Base-by-base conservation (phyloP, 768 basidiomycete genomes). In the Russula compacta region DNA sequence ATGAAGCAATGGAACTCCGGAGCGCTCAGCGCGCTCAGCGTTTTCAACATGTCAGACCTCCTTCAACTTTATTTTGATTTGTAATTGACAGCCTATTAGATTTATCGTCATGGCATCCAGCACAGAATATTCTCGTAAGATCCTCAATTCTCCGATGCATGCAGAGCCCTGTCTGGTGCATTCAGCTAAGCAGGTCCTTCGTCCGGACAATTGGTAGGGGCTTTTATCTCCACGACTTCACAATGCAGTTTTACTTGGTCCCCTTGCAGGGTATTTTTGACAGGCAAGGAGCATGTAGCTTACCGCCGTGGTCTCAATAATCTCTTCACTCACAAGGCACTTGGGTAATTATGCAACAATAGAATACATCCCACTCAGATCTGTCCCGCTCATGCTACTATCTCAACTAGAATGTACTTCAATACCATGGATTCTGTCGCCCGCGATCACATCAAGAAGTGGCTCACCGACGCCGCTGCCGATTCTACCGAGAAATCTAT, bases 81-180 rank as follows among this genome's bases (percentile, higher is more conserved):
- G 75, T 38, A 49, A 33, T 35, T 57, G 24, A 21, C 42, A 52
- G 14, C 21, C 24, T n/a, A 29, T 39, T n/a, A 99, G 97, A 68
- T 98, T 98, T 74, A 98, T 99, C 70, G 97, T 99, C 69, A 95
- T 98, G 84, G 93, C 94, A 24, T 91, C 95, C 8, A 86, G 90
- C 3, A 98, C 93, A 68, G 87, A 95, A 66, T 92, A 84, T 73
- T 78, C 95, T 11, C 88, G 95, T 69, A 98, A 95, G 75, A 95
- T 98, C 67, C 78, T 99, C 71, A 98, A 98, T 78, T 93, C 93
- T 5, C 95, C 97, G 0, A 81, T 75, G 9, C 85, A 90, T 67
- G 89, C 97, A 32, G 95, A 98, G 72, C 97, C 97, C 0, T 95
- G 92, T 70, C 84, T 99, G 17, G 93, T 98, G 33, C 79, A 92